Conservation (phyloP, 108 stramenopile species). For the Nitzschia sp. region DNA sequence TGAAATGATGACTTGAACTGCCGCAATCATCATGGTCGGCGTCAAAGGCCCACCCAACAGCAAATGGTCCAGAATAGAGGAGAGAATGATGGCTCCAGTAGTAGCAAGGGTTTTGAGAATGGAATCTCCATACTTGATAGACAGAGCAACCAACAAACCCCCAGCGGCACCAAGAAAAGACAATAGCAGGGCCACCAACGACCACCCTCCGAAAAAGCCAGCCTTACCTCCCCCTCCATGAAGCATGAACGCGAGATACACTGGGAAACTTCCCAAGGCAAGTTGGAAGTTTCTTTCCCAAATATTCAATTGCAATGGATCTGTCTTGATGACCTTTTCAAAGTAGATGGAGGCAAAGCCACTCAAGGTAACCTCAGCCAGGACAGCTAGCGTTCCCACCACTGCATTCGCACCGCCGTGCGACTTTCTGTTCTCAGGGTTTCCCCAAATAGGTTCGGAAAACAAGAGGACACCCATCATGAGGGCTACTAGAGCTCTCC, state of each 20-base stretch:
- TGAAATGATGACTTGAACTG: slow-evolving; percentile 70
- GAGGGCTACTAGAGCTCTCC: slow-evolving; percentile 86
- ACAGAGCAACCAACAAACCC: slow-evolving; percentile 89
- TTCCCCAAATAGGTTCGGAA: slow-evolving; percentile 78
- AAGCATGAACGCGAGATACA: slow-evolving; percentile 66
- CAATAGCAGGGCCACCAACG: slow-evolving; percentile 50
- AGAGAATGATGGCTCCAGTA: slow-evolving; percentile 81
- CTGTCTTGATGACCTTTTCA: slow-evolving; percentile 86
- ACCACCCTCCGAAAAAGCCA: slow-evolving; percentile 77
- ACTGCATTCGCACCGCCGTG: slow-evolving; percentile 50
- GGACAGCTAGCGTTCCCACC: slow-evolving; percentile 80
- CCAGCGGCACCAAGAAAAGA: slow-evolving; percentile 81
- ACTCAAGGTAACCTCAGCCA: slow-evolving; percentile 85
- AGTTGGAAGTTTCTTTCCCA: slow-evolving; percentile 94
- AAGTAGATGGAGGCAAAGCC: slow-evolving; percentile 95
- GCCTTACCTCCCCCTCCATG: slow-evolving; percentile 56
- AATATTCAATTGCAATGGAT: slow-evolving; percentile 72
- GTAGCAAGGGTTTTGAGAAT: slow-evolving; percentile 93
- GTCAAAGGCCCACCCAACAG: slow-evolving; percentile 75
- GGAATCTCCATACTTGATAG: slow-evolving; percentile 91
- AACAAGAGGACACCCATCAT: slow-evolving; percentile 88
- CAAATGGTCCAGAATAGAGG: slow-evolving; percentile 63
- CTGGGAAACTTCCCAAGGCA: slow-evolving; percentile 66
- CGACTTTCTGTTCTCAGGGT: slow-evolving; percentile 22
- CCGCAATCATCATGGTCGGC: slow-evolving; percentile 75